Conservation (phyloP, 192 early-diverging fungal species). For the Backusella tuberculispora region DNA sequence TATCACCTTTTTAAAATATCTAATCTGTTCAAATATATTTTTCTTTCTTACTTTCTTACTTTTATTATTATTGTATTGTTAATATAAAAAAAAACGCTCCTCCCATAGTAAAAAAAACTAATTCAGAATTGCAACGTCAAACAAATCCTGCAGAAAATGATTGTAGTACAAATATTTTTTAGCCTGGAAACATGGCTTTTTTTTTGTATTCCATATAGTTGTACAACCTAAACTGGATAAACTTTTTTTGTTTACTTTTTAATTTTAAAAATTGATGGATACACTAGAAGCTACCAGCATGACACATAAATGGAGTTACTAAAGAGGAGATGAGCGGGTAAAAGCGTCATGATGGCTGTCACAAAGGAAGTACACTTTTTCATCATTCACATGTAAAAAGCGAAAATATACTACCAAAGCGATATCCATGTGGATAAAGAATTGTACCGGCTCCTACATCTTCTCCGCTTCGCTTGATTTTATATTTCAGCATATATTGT, state of each 20-base stretch:
- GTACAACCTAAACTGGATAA: background rate
- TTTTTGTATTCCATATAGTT: background rate
- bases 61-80: background rate
- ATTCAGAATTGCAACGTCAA: background rate
- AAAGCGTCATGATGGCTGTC: background rate
- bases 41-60: background rate
- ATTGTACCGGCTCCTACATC: background rate
- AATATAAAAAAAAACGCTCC: background rate
- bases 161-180: background rate
- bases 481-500: background rate
- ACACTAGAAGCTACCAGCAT: background rate
- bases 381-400: background rate
- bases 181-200: background rate
- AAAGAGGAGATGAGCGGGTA: background rate
- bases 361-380: background rate
- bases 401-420: background rate
- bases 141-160: conserved; percentile 10
- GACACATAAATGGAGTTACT: background rate
- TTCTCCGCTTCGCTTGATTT: background rate
- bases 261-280: background rate
- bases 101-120: background rate
- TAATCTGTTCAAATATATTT: background rate
- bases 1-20: background rate
- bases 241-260: background rate
- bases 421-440: conserved; percentile 8